Evolutionary conservation across 371 early-diverging fungal species (phyloP), one percentile per base, ranked within the genome.

Genomic region (Umbelopsis sp.): DNA sequence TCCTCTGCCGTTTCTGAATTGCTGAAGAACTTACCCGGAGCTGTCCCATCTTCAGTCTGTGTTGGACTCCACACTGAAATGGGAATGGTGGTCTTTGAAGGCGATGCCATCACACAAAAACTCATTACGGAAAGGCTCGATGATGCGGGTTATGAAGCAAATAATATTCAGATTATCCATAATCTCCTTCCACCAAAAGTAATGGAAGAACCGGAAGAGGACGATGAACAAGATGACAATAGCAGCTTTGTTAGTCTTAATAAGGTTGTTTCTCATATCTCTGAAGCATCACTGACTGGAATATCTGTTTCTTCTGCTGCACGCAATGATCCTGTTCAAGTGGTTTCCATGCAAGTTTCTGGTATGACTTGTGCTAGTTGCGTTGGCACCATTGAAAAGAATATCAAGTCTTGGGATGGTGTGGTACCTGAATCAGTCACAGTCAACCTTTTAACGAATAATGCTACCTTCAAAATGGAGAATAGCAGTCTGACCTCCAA

Each of bases 291-390:
- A 16, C 18, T 57, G 18, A 7, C 29, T 18, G 57, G 57, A 4
- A 11, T 57, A 11, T 57, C 57, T 3, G 35, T 57, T 25, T 35
- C 29, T 16, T 57, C 57, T 11, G 57, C 57, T 11, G 57, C 2
- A 11, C 14, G 14, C 11, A 29, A 35, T 11, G 11, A 16, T 16
- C 5, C 35, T 57, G 14, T 18, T 3, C 35, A 76, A 52, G 82
- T 80, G 69, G 80, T 86, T 7, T 81, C 72, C 12, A 72, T 91
- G 50, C 68, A 46, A 67, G 76, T 79, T 72, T 63, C 79, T 57
- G 90, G 96, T 62, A 93, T 95, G 94, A 91, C 93, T 11, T 93
- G 94, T 71, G 83, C 93, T 1, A 89, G 91, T 46, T 94, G 94
- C 63, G 89, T 90, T 44, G 81, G 85, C 5, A 83, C 86, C 29